A percentile compares a stretch with the other conserved stretches of the same genome.
Conservation (phyloP, 2,329 filamentous ascomycete genomes). For the Pseudopyrenochaeta lycopersici region DNA sequence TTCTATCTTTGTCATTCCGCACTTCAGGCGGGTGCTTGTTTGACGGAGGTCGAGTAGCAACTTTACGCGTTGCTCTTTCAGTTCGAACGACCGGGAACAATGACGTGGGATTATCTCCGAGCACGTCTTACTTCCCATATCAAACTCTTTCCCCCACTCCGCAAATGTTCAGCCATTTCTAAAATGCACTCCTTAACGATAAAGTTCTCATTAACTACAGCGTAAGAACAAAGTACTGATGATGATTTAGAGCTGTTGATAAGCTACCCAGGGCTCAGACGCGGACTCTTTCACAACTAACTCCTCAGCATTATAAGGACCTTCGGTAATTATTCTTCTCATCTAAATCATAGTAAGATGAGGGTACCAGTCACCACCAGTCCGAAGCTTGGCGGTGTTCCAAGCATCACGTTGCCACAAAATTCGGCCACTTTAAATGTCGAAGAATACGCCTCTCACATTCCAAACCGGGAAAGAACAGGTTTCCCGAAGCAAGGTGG, state of each 20-base stretch:
- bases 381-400: constrained; percentile 9
- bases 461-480: constrained; percentile 13
- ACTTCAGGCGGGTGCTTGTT: no score
- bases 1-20: no score
- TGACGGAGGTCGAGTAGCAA: no score
- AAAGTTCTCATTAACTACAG: no score
- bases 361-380: constrained; percentile 7
- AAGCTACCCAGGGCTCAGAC: no score
- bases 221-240: no score
- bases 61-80: no score
- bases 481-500: constrained; percentile 34
- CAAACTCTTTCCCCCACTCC: no score
- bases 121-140: background rate
- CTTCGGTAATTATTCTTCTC: no score
- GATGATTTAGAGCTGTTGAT: no score
- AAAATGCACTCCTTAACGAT: no score
- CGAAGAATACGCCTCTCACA: constrained; percentile 26
- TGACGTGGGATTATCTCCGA: background rate
- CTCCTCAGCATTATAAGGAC: background rate
- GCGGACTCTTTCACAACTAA: background rate
- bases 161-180: no score
- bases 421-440: constrained; percentile 23
- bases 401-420: constrained; percentile 13
- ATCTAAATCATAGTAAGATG: constrained; percentile 9
- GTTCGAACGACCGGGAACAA: background rate